These are phyloP conservation scores for Batkoa obscura DNA, from an alignment of 371 early-diverging fungal species.

Conservation along the genomic window DNA sequence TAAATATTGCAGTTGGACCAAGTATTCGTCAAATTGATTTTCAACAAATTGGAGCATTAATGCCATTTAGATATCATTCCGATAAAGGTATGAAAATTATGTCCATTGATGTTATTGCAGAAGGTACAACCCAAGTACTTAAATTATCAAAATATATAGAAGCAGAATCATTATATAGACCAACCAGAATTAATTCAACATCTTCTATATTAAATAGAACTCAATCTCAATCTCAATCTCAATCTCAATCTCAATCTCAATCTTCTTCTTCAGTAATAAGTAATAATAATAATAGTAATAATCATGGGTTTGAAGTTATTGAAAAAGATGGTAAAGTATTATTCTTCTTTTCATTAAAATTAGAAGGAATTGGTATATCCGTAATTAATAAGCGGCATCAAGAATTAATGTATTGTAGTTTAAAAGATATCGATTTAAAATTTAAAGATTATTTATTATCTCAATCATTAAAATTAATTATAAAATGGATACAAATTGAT, in stretches of 20 bases:
- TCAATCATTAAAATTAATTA: slow-evolving; percentile 45
- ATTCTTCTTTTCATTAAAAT: slow-evolving; percentile 39
- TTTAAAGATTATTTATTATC: slow-evolving; percentile 55
- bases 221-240: not conserved
- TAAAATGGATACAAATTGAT: slow-evolving; percentile 86
- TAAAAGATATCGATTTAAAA: slow-evolving; percentile 48
- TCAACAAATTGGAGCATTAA: slow-evolving; percentile 74
- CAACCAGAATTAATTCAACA: slow-evolving; percentile 11
- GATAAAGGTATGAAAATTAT: slow-evolving; percentile 22
- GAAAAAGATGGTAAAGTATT: slow-evolving; percentile 30
- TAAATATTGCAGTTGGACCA: slow-evolving; percentile 52
- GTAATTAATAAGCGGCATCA: slow-evolving; percentile 37
- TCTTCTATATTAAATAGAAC: slow-evolving; percentile 7
- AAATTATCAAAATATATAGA: slow-evolving; percentile 48
- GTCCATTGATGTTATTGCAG: slow-evolving; percentile 68
- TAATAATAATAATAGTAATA: too few species aligned
- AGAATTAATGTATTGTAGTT: slow-evolving; percentile 70
- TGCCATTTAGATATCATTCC: slow-evolving; percentile 48
- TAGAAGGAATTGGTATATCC: slow-evolving; percentile 83
- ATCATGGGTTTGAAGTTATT: slow-evolving; percentile 34
- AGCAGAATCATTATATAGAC: slow-evolving; percentile 34
- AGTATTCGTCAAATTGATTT: slow-evolving; percentile 56
- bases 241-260: not conserved
- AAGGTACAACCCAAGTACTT: slow-evolving; percentile 68
- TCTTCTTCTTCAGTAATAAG: too few species aligned